These are phyloP conservation scores for Rhynchospora pubera DNA, from an alignment of 176 grass and related monocot species.

Conservation along the genomic window DNA sequence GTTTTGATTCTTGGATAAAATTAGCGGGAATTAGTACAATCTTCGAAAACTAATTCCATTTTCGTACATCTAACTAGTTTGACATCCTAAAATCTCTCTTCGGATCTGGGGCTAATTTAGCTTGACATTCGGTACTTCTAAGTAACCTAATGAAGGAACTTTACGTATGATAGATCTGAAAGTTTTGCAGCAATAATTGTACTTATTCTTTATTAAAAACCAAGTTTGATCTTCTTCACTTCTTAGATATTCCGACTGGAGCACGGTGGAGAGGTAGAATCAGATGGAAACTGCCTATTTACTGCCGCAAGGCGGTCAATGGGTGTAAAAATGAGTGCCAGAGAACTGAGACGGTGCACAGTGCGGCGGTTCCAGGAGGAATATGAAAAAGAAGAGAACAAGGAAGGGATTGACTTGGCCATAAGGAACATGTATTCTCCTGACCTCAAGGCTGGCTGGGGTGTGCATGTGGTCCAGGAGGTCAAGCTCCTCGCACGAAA, in stretches of 20 bases:
- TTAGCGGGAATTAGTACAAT: background rate
- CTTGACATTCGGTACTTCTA: background rate
- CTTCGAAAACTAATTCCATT: background rate
- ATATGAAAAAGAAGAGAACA: conserved; percentile 26
- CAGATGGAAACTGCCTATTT: conserved; percentile 93
- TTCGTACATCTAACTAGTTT: background rate
- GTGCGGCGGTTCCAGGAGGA: conserved; percentile 52
- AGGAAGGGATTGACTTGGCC: conserved; percentile 34
- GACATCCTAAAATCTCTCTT: background rate
- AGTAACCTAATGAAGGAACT: background rate
- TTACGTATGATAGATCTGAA: background rate
- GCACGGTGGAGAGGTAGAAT: conserved; percentile 83
- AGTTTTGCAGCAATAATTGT: background rate
- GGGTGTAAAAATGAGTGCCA: conserved; percentile 38
- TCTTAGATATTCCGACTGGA: conserved; percentile 59
- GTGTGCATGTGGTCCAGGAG: conserved; percentile 94
- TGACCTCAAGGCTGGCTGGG: conserved; percentile 83
- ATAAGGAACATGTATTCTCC: conserved; percentile 84
- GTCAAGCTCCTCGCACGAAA: conserved; percentile 78
- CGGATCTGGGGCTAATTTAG: background rate
- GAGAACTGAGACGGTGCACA: conserved; percentile 58
- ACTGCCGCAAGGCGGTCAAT: conserved; percentile 61
- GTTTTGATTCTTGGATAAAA: background rate
- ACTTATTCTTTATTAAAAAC: background rate
- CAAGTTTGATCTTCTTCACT: background rate